Percentiles rank a stretch among this genome's conserved stretches.
Evolutionary conservation across 129 eudicot species (phyloP).

Genomic region (Arctium minus): DNA sequence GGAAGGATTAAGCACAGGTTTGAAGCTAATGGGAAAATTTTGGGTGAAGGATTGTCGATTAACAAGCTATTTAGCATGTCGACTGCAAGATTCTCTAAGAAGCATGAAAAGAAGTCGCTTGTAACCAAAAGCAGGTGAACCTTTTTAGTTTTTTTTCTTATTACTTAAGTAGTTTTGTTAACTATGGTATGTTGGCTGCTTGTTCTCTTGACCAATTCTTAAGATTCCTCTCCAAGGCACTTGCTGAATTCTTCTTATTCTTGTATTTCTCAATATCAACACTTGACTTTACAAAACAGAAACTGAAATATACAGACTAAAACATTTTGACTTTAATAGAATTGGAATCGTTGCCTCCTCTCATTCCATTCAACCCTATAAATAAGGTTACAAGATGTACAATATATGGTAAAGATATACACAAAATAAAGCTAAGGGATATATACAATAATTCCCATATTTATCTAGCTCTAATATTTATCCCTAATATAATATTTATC

Average conservation of each 20-base stretch:
- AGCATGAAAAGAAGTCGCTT: conserved; percentile 42
- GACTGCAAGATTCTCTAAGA: conserved; percentile 56
- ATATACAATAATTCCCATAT: too few relatives aligned
- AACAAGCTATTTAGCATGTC: conserved; percentile 81
- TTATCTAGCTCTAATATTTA: too few relatives aligned
- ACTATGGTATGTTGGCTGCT: neutral
- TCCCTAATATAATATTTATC: too few relatives aligned
- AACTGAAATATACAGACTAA: neutral
- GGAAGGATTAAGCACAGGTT: conserved; percentile 81
- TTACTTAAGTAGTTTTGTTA: neutral
- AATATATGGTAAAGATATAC: too few relatives aligned
- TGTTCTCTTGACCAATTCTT: neutral
- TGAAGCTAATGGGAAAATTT: conserved; percentile 55
- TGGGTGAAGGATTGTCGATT: conserved; percentile 78
- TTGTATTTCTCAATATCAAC: neutral
- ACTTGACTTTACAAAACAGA: neutral
- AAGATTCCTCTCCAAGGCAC: neutral
- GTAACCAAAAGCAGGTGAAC: conserved; percentile 23
- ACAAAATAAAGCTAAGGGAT: too few relatives aligned
- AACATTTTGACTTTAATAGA: too few relatives aligned
- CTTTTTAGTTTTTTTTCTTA: neutral
- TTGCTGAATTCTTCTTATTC: neutral
- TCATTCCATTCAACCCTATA: too few relatives aligned
- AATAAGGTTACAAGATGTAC: too few relatives aligned
- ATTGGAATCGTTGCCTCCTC: too few relatives aligned